A percentile compares a stretch with the other conserved stretches of the same genome.
Conservation (phyloP, 192 early-diverging fungal species). For the Linnemannia hyalina region DNA sequence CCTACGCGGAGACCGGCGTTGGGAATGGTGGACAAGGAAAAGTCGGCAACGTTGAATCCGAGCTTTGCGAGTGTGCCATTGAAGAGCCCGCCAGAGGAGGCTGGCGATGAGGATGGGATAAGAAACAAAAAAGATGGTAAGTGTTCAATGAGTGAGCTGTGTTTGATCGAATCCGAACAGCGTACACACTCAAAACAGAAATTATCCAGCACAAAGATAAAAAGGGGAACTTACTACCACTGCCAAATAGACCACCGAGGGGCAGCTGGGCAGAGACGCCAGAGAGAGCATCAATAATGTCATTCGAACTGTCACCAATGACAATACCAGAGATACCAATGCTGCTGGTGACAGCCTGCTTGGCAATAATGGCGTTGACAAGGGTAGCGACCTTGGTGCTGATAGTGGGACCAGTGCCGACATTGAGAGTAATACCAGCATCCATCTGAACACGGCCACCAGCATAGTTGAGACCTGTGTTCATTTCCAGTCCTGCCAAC, state of each 20-base stretch:
- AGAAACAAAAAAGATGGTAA: background rate
- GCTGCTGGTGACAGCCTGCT: conserved; percentile 14
- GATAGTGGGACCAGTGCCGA: conserved; percentile 18
- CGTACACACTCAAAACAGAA: background rate
- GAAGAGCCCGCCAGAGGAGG: background rate
- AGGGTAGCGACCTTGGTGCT: conserved; percentile 18
- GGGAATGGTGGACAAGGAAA: conserved; percentile 18
- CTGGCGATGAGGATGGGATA: background rate
- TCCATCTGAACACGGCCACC: conserved; percentile 18
- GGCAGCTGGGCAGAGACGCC: conserved; percentile 12
- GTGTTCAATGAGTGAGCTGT: background rate
- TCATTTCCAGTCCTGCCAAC: conserved; percentile 10
- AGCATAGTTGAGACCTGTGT: conserved; percentile 18
- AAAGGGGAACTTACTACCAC: background rate
- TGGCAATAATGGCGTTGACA: conserved; percentile 23
- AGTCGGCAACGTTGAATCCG: conserved; percentile 6
- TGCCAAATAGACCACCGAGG: conserved; percentile 13
- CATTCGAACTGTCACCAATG: background rate
- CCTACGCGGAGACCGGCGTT: conserved; percentile 23
- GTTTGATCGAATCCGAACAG: background rate
- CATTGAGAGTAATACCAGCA: conserved; percentile 16
- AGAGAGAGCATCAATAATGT: conserved; percentile 22
- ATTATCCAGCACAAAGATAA: background rate
- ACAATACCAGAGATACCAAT: conserved; percentile 22
- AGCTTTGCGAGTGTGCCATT: conserved; percentile 14